Conservation (phyloP, 257 asterid species). For the Eustoma russellianum region DNA sequence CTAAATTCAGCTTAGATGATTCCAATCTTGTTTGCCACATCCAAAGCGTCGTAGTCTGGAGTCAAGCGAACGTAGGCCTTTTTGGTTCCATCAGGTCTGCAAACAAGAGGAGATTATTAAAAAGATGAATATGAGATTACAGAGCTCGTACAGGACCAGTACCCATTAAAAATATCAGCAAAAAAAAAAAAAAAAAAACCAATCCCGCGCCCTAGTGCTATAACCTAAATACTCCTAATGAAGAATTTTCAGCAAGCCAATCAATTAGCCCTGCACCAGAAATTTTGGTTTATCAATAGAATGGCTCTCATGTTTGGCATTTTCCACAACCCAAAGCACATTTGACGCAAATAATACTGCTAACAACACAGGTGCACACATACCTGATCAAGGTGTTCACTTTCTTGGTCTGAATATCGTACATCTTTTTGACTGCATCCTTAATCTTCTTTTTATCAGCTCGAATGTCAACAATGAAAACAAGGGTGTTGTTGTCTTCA, state of each 20-base stretch:
- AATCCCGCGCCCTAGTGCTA: not conserved
- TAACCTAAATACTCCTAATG: no score
- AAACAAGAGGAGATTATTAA: not conserved
- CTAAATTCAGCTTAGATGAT: conserved; percentile 19
- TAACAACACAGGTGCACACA: no score
- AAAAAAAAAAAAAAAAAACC: not conserved
- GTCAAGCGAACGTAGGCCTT: conserved; percentile 37
- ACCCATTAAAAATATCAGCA: not conserved
- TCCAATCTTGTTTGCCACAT: conserved; percentile 41
- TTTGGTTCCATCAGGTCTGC: conserved; percentile 42
- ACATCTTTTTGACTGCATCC: conserved; percentile 34
- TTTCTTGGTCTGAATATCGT: conserved; percentile 32
- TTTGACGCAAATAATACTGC: no score
- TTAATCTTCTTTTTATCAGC: conserved; percentile 33
- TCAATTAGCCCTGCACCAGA: no score
- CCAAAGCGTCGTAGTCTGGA: conserved; percentile 36
- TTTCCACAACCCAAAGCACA: no score
- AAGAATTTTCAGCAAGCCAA: no score
- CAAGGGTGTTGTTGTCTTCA: conserved; percentile 32
- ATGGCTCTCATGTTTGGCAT: no score
- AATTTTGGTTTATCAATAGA: no score
- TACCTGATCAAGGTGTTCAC: conserved; percentile 33
- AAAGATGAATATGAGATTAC: no score
- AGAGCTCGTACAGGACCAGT: not conserved
- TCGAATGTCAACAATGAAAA: conserved; percentile 31